Evolutionary conservation across 495 filamentous ascomycete genomes (phyloP).

Genomic region (Beverwykella pulmonaria): DNA sequence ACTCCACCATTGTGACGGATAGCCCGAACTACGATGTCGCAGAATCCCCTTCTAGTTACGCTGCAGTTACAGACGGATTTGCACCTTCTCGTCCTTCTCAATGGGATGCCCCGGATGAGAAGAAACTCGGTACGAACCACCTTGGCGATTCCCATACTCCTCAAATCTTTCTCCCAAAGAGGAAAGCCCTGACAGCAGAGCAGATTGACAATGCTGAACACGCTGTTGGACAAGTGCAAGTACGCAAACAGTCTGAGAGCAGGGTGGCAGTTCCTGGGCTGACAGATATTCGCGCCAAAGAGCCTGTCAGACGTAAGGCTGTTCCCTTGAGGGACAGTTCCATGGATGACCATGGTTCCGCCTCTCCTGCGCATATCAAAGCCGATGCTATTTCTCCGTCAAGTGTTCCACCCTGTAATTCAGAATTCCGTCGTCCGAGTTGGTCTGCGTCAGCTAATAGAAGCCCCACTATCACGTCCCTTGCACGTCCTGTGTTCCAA

Average conservation of each 20-base stretch:
- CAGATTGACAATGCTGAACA: slow-evolving; percentile 39
- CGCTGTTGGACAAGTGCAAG: slow-evolving; percentile 22
- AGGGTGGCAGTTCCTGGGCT: slow-evolving; percentile 33
- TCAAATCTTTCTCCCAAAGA: slow-evolving; percentile 44
- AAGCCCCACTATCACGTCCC: slow-evolving; percentile 37
- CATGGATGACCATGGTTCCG: not conserved
- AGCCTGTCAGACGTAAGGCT: slow-evolving; percentile 26
- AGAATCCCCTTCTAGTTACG: slow-evolving; percentile 44
- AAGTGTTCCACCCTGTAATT: not conserved
- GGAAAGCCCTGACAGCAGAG: slow-evolving; percentile 47
- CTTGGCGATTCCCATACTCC: slow-evolving; percentile 34
- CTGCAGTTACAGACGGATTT: slow-evolving; percentile 42
- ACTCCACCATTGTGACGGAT: slow-evolving; percentile 40
- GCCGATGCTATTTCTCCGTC: not conserved
- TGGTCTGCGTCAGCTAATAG: slow-evolving; percentile 41
- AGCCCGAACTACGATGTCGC: slow-evolving; percentile 23
- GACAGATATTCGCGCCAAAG: slow-evolving; percentile 4
- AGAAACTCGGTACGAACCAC: slow-evolving; percentile 34
- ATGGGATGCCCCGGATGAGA: slow-evolving; percentile 26
- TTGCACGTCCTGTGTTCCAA: slow-evolving; percentile 39
- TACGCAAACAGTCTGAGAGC: slow-evolving; percentile 19
- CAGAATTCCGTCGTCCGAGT: slow-evolving; percentile 41
- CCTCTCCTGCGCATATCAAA: not conserved
- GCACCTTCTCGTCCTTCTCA: slow-evolving; percentile 23
- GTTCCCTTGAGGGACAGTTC: slow-evolving; percentile 4